phyloP scores from a whole-genome alignment of 2,329 filamentous ascomycete genomes.

The Corinectria fuckeliana region DNA sequence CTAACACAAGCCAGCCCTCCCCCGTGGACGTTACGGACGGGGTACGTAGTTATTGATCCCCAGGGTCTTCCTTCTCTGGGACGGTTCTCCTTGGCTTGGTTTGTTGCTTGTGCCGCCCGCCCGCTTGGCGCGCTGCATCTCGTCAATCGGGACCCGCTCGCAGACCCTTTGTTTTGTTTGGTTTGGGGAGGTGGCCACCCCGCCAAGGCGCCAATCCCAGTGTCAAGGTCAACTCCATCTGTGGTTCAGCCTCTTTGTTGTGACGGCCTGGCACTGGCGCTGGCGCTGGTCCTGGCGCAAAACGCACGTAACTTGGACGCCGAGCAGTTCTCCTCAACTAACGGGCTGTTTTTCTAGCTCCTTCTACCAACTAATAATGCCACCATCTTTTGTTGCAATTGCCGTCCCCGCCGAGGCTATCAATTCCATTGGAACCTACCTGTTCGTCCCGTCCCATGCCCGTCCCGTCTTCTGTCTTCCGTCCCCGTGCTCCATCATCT shows the following conservation, averaged over 20 bases:
- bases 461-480: not conserved
- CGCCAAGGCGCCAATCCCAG: not conserved
- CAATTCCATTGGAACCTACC: not conserved
- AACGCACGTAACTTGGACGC: not conserved
- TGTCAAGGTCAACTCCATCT: not conserved
- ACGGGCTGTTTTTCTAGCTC: not conserved
- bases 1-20: too few species aligned
- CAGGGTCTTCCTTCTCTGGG: not conserved
- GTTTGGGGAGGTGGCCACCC: slow-evolving; percentile 16
- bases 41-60: slow-evolving; percentile 4
- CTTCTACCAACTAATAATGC: not conserved
- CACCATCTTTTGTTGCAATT: not conserved
- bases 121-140: slow-evolving; percentile 33
- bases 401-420: not conserved
- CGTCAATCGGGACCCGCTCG: slow-evolving; percentile 39
- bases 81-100: not conserved
- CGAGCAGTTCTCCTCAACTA: not conserved
- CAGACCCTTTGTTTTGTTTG: slow-evolving; percentile 33
- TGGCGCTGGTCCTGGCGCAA: not conserved
- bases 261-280: not conserved
- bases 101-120: slow-evolving; percentile 11
- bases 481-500: not conserved
- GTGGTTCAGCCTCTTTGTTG: not conserved
- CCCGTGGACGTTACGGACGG: too few species aligned
- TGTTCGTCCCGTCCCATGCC: slow-evolving; percentile 9